Base-by-base conservation (phyloP, 192 early-diverging fungal genomes). In the Coemansia sp. region DNA sequence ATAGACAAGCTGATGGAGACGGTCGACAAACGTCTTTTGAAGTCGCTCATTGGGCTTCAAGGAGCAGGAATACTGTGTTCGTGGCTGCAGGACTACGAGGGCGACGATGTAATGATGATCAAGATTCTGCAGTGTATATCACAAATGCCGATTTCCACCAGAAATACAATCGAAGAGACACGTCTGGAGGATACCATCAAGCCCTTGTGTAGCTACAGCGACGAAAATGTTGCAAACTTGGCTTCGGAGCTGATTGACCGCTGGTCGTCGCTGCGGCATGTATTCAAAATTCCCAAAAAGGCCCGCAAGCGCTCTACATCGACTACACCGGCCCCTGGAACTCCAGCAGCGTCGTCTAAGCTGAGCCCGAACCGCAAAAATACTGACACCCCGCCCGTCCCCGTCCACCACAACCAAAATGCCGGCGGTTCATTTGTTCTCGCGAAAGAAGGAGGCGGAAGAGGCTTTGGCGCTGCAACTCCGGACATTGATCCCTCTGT, bases 91-190 rank as follows among this genome's bases (percentile, higher is more conserved):
- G 86, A 87, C 67, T 88, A 88, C 71, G 84, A 82, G 48, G 73
- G 79, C 39, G 85, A 90, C 48, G 70, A 78, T 2, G 84, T 87
- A 35, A 87, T 88, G 64, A 66, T 91, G 40, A 79, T 70, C 63
- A 86, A 86, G 70, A 85, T 88, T 59, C 79, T 86, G 52, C 72
- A 72, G 74, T 87, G 94, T 13, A 68, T 98, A 34, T 84, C 86
- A 3, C 83, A 82, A 23, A 83, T 98, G 51, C 95, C 95, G 10
- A 85, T 95, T 12, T 69, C 89, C 7, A 89, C 91, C 8, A 74
- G 88, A 30, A 95, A 98, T 72, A 83, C 88, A 3, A 85, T 96
- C 21, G 87, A 91, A 31, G 94, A 93, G 43, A 88, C 83, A 31
- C 81, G 88, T 10, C 76, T 97, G 59, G 89, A 92, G 61, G 89